Percentiles rank a stretch among this genome's conserved stretches.
phyloP scores from a whole-genome alignment of 148 eudicot species.

The Polygonum aviculare region DNA sequence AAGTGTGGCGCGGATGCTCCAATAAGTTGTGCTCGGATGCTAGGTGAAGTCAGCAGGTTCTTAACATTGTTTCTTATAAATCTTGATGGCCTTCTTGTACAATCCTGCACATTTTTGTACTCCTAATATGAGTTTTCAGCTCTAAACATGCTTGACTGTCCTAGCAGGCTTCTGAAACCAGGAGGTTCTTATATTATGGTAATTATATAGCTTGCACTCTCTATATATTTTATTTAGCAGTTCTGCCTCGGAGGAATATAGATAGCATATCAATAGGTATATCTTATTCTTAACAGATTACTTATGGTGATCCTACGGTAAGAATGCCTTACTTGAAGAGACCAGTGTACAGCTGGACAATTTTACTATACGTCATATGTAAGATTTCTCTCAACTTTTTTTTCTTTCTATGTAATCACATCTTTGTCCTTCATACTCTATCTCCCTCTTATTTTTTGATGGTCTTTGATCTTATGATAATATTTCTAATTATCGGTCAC shows the following conservation, averaged over 20 bases:
- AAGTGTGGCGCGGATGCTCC: conserved; percentile 93
- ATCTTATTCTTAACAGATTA: conserved; percentile 43
- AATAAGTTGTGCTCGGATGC: conserved; percentile 76
- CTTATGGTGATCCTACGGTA: conserved; percentile 78
- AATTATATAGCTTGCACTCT: conserved; percentile 19
- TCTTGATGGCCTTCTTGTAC: neutral
- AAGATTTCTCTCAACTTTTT: conserved; percentile 21
- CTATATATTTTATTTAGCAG: conserved; percentile 1
- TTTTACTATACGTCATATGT: conserved; percentile 63
- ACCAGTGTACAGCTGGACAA: conserved; percentile 63
- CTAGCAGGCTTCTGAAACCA: conserved; percentile 79
- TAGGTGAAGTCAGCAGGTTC: conserved; percentile 96
- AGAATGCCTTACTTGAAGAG: conserved; percentile 60
- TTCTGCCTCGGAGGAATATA: neutral
- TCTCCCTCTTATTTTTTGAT: neutral
- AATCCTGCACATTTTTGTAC: neutral
- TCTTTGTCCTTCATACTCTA: neutral
- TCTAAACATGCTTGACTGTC: conserved; percentile 12
- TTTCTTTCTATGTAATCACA: neutral
- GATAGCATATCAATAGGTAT: conserved; percentile 3
- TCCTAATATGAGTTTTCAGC: neutral
- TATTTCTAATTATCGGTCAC: neutral
- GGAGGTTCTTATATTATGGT: conserved; percentile 93
- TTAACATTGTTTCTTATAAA: conserved; percentile 16
- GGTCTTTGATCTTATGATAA: neutral